These are phyloP conservation scores for Blastobotrys elegans DNA, from an alignment of 1,139 yeast species.

Conservation along the genomic window DNA sequence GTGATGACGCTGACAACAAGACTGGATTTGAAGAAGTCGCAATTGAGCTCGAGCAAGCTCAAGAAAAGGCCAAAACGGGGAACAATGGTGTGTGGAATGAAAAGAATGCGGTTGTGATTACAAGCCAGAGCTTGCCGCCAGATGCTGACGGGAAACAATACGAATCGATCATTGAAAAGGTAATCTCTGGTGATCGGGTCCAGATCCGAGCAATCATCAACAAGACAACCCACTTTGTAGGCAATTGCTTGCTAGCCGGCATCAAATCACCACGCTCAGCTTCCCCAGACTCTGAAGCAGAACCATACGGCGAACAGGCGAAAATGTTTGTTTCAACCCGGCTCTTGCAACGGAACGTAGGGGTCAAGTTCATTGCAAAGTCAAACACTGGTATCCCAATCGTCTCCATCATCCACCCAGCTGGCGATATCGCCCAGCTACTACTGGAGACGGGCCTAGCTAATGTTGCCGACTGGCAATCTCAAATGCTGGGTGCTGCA, in stretches of 20 bases:
- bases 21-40: conserved; percentile 38
- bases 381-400: conserved; percentile 55
- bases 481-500: conserved; percentile 61
- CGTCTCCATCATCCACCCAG: conserved; percentile 57
- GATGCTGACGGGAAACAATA: conserved; percentile 39
- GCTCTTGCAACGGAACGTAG: conserved; percentile 58
- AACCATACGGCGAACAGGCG: conserved; percentile 60
- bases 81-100: conserved; percentile 52
- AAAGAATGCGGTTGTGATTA: conserved; percentile 28
- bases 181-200: conserved; percentile 72
- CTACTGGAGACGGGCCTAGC: conserved; percentile 67
- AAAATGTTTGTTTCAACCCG: conserved; percentile 63
- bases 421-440: conserved; percentile 70
- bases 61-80: conserved; percentile 48
- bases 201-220: conserved; percentile 47
- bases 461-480: conserved; percentile 79
- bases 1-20: conserved; percentile 45
- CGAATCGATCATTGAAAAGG: conserved; percentile 65
- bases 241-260: conserved; percentile 69
- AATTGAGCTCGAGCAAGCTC: conserved; percentile 39
- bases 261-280: conserved; percentile 67
- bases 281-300: conserved; percentile 36
- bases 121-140: conserved; percentile 36
- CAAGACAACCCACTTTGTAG: conserved; percentile 40
- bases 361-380: conserved; percentile 51